A percentile compares a stretch with the other conserved stretches of the same genome.
phyloP scores from a whole-genome alignment of 2,329 filamentous ascomycete species.

The Hypoxylon sp. region DNA sequence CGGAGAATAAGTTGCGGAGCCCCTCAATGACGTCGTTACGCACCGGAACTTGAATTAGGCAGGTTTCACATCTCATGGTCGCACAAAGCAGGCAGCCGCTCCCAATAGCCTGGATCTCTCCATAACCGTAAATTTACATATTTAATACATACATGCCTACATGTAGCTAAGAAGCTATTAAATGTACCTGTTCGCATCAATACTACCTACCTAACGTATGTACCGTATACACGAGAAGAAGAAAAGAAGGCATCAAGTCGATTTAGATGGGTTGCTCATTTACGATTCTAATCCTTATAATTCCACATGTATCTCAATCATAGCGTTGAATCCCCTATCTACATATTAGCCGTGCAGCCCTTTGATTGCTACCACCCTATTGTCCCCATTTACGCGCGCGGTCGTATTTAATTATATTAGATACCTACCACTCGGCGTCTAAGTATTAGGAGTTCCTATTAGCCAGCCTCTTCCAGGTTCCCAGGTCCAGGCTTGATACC shows the following conservation, averaged over 20 bases:
- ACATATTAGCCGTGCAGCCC: slow-evolving; percentile 14
- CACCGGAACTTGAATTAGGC: slow-evolving; percentile 26
- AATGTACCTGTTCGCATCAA: too few species aligned
- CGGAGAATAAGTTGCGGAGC: slow-evolving; percentile 23
- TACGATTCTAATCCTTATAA: neutral
- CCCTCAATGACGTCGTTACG: slow-evolving; percentile 42
- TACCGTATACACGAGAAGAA: too few species aligned
- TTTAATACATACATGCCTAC: too few species aligned
- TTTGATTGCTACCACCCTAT: slow-evolving; percentile 23
- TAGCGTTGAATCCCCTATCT: neutral
- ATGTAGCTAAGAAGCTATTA: neutral
- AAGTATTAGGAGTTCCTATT: slow-evolving; percentile 3
- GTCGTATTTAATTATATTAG: slow-evolving; percentile 31
- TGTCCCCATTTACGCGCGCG: slow-evolving; percentile 39
- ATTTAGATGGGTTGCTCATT: neutral
- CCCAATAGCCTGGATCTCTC: slow-evolving; percentile 19
- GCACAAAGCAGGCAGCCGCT: slow-evolving; percentile 29
- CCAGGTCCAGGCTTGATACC: slow-evolving; percentile 7
- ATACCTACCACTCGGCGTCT: slow-evolving; percentile 18
- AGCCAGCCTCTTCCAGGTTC: slow-evolving; percentile 7
- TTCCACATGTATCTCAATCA: neutral
- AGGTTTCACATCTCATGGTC: slow-evolving; percentile 30
- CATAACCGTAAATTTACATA: neutral
- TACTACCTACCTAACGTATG: too few species aligned
- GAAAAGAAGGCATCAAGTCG: neutral